phyloP scores from a whole-genome alignment of 2,329 filamentous ascomycete species.

The Chaetomiaceae sp. region DNA sequence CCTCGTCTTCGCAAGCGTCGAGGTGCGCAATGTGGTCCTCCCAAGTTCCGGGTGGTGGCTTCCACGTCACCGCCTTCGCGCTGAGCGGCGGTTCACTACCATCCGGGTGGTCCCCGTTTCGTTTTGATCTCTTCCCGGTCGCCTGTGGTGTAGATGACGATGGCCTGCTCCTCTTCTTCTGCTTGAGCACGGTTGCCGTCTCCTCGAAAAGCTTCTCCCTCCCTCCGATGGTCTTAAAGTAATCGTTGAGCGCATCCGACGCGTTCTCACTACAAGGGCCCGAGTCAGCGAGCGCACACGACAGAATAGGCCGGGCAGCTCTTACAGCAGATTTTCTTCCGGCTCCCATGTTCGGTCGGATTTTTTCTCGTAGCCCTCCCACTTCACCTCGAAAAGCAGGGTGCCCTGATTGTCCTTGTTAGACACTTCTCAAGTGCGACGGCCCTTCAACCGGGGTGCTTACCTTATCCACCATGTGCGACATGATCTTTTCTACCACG shows the following conservation, averaged over 20 bases:
- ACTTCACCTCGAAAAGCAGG: conserved; percentile 68
- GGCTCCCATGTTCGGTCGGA: conserved; percentile 75
- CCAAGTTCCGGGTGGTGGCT: conserved; percentile 69
- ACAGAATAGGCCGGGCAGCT: background rate
- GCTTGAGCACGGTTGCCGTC: conserved; percentile 45
- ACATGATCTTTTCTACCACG: conserved; percentile 68
- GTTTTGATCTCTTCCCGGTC: conserved; percentile 43
- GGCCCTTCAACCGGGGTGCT: conserved; percentile 23
- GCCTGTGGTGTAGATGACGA: conserved; percentile 35
- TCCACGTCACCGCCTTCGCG: conserved; percentile 46
- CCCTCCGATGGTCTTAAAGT: conserved; percentile 60
- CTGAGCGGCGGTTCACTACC: conserved; percentile 45
- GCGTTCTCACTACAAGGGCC: conserved; percentile 50
- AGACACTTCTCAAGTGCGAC: background rate
- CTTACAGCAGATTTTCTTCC: conserved; percentile 61
- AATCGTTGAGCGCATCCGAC: conserved; percentile 57
- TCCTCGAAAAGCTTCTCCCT: conserved; percentile 50
- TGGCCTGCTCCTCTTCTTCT: conserved; percentile 55
- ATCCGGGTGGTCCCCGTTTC: conserved; percentile 44
- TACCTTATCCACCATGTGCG: conserved; percentile 58
- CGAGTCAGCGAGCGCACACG: background rate
- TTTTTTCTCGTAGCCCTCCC: conserved; percentile 70
- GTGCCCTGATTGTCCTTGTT: conserved; percentile 30
- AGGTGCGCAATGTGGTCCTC: conserved; percentile 67
- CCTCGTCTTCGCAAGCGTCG: conserved; percentile 66